phyloP scores from a whole-genome alignment of 177 flowering plant species.

The Vitis hybrid region DNA sequence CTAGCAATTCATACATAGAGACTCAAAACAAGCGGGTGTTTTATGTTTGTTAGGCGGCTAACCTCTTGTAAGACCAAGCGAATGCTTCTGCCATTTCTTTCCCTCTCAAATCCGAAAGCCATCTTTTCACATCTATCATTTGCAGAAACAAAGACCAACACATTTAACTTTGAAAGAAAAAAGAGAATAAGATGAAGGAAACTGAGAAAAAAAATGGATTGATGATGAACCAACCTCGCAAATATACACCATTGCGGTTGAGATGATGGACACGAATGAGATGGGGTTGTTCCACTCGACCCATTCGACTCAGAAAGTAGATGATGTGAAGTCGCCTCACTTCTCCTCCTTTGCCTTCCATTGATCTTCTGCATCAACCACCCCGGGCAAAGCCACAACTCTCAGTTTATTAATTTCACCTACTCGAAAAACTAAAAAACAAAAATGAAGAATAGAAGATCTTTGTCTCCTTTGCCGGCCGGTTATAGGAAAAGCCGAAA shows the following conservation, averaged over 20 bases:
- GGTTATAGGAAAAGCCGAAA: no score
- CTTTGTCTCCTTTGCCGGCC: no score
- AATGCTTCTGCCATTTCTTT: slow-evolving; percentile 74
- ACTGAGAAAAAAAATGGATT: not conserved
- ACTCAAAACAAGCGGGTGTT: no score
- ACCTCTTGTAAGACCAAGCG: slow-evolving; percentile 93
- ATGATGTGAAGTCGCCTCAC: slow-evolving; percentile 57
- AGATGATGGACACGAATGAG: slow-evolving; percentile 68
- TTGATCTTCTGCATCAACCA: slow-evolving; percentile 14
- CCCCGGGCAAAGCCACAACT: no score
- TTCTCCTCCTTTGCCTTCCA: slow-evolving; percentile 44
- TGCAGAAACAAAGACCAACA: not conserved
- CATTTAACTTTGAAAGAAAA: not conserved
- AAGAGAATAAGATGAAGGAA: slow-evolving; percentile 1
- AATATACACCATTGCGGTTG: slow-evolving; percentile 48
- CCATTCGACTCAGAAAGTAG: slow-evolving; percentile 66
- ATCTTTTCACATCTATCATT: slow-evolving; percentile 69
- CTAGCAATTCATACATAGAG: no score
- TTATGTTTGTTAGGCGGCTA: not conserved
- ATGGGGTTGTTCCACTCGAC: slow-evolving; percentile 76
- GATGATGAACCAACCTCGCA: slow-evolving; percentile 38
- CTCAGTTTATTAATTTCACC: no score
- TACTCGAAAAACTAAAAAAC: no score
- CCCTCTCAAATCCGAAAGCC: slow-evolving; percentile 78
- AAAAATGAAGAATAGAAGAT: no score